Base-by-base conservation (phyloP, 495 filamentous ascomycete species). In the Amphirosellinia nigrospora region DNA sequence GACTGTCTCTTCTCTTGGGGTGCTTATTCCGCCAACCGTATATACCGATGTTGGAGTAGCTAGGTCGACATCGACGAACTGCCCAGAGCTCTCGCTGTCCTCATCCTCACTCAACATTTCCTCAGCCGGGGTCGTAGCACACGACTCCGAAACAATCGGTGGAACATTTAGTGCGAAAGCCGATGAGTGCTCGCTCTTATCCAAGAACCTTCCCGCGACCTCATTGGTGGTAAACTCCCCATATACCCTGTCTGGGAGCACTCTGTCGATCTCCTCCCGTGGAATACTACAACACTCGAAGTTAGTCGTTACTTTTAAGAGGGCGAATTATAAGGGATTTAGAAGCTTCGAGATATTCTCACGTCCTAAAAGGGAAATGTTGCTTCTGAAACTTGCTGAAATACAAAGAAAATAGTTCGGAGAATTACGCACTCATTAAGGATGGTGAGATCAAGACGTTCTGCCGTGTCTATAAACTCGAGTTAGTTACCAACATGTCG, bases 381-480 rank as follows among this genome's bases (percentile, higher is more conserved):
- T n/a, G n/a, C n/a, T n/a, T n/a, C n/a, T n/a, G n/a, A n/a, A n/a
- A n/a, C n/a, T n/a, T n/a, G n/a, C n/a, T n/a, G n/a, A n/a, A n/a
- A n/a, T n/a, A n/a, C n/a, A n/a, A n/a, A n/a, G n/a, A n/a, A n/a
- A n/a, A n/a, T n/a, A n/a, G n/a, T n/a, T n/a, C n/a, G n/a, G n/a
- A n/a, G n/a, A n/a, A n/a, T n/a, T n/a, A n/a, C n/a, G n/a, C n/a
- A n/a, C n/a, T n/a, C n/a, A n/a, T n/a, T n/a, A 1, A 60, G n/a
- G n/a, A 55, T 59, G 26, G 15, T 39, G 23, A 69, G n/a, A 21
- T 69, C 67, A 2, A 69, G 38, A 1, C 23, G 19, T 10, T 63
- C 67, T 1, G 67, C 45, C 0, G 67, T 69, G 23, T 68, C 66
- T 5, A 2, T 11, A 3, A 41, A 21, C n/a, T 23, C 1, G 45